phyloP scores from a whole-genome alignment of 345 rosid species.

The Heritiera fomes region DNA sequence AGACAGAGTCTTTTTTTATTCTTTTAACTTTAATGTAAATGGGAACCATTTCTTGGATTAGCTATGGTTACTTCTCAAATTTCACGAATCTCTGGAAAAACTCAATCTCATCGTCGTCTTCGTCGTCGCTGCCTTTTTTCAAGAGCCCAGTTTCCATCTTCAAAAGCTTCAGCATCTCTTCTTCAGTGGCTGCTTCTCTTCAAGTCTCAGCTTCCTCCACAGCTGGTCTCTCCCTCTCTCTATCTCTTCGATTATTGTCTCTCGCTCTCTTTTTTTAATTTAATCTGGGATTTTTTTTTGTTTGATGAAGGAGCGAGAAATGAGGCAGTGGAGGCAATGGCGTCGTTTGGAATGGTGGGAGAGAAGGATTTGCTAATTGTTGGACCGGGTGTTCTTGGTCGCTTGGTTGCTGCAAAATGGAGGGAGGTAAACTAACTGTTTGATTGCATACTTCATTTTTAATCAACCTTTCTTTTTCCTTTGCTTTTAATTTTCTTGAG shows the following conservation, averaged over 20 bases:
- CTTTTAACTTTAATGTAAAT: conserved; percentile 17
- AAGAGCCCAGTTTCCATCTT: conserved; percentile 15
- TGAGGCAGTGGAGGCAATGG: conserved; percentile 44
- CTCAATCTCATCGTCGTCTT: conserved; percentile 19
- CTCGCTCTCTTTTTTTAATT: background rate
- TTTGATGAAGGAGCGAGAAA: conserved; percentile 42
- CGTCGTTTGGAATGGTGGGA: conserved; percentile 52
- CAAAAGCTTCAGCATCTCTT: conserved; percentile 22
- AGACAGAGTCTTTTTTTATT: background rate
- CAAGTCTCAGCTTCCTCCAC: conserved; percentile 52
- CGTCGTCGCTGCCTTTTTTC: background rate
- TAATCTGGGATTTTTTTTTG: conserved; percentile 8
- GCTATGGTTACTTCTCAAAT: conserved; percentile 15
- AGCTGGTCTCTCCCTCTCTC: conserved; percentile 35
- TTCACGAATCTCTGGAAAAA: conserved; percentile 25
- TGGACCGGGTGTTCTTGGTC: conserved; percentile 98
- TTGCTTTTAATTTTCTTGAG: background rate
- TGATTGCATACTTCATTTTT: too few species aligned
- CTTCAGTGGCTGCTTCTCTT: conserved; percentile 43
- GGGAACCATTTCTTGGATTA: conserved; percentile 45
- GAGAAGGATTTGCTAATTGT: conserved; percentile 78
- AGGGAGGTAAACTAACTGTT: conserved; percentile 51
- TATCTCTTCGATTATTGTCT: background rate
- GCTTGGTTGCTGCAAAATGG: conserved; percentile 88
- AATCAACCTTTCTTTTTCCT: background rate